phyloP scores from a whole-genome alignment of 495 filamentous ascomycete genomes.

The Acidiella bohemica region DNA sequence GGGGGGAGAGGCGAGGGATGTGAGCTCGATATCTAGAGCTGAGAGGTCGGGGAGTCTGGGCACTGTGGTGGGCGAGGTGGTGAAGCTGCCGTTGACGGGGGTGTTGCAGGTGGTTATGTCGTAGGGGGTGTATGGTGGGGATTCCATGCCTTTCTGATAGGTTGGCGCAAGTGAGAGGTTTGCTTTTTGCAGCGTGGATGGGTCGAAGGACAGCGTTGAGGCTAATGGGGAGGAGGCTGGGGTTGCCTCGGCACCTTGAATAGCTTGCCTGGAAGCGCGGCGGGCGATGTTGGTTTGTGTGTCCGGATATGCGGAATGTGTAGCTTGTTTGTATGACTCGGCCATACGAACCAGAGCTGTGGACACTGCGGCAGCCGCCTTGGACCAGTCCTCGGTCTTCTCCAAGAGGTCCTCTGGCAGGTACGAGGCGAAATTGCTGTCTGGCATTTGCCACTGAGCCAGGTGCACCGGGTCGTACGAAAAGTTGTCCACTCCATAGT shows the following conservation, averaged over 20 bases:
- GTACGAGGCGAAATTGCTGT: constrained; percentile 14
- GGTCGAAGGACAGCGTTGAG: not conserved
- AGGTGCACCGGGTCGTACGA: constrained; percentile 23
- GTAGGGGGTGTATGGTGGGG: constrained; percentile 13
- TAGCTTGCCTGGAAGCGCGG: not conserved
- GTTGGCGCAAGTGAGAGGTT: not conserved
- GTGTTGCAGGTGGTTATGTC: not conserved
- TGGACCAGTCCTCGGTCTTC: constrained; percentile 15
- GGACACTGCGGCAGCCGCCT: constrained; percentile 24
- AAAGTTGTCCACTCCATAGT: constrained; percentile 25
- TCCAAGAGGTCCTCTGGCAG: constrained; percentile 16
- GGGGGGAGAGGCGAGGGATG: not conserved
- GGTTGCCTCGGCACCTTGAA: constrained; percentile 1
- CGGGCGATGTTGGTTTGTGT: not conserved
- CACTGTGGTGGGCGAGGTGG: not conserved
- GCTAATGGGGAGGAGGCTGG: not conserved
- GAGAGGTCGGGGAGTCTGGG: not conserved
- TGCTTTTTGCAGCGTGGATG: not conserved
- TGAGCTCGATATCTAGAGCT: not conserved
- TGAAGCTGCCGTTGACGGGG: not conserved
- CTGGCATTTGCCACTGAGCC: constrained; percentile 17
- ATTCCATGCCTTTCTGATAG: constrained; percentile 7
- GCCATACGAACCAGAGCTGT: constrained; percentile 23
- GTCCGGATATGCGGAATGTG: constrained; percentile 9
- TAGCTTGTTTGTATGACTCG: constrained; percentile 3